These are phyloP conservation scores for Alternaria arborescens DNA, from an alignment of 2,329 filamentous ascomycete genomes.

Conservation along the genomic window DNA sequence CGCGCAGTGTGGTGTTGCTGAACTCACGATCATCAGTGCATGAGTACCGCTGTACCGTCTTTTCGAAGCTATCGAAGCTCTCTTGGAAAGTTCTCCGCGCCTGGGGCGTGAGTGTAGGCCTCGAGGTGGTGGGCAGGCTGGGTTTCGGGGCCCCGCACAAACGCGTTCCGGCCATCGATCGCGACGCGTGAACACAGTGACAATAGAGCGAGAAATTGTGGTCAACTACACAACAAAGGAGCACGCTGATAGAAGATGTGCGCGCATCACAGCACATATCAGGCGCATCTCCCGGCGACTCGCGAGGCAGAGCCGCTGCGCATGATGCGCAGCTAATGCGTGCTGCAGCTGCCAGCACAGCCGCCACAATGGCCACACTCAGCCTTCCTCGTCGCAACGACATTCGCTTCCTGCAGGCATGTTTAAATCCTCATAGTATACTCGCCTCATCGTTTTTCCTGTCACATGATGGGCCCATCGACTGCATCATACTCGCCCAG, in stretches of 20 bases:
- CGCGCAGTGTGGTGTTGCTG: background rate
- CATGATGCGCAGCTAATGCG: background rate
- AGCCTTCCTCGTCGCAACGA: background rate
- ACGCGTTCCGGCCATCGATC: no score
- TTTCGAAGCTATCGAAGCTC: background rate
- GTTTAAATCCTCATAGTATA: no score
- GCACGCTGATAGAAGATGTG: no score
- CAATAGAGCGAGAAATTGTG: rapidly evolving
- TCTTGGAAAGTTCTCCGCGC: background rate
- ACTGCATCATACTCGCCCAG: rapidly evolving
- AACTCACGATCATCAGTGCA: background rate
- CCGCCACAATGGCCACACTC: background rate
- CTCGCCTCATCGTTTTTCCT: background rate
- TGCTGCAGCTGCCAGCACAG: background rate
- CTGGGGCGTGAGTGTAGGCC: background rate
- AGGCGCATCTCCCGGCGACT: no score
- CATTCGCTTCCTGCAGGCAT: no score
- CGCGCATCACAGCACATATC: no score
- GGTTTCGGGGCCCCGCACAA: no score
- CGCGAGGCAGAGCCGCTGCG: background rate
- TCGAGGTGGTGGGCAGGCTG: background rate
- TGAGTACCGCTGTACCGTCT: background rate
- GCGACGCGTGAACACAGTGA: no score
- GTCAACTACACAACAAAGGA: no score
- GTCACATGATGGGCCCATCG: rapidly evolving